Conservation (phyloP, 495 filamentous ascomycete species). For the Penicillium longicatenatum region DNA sequence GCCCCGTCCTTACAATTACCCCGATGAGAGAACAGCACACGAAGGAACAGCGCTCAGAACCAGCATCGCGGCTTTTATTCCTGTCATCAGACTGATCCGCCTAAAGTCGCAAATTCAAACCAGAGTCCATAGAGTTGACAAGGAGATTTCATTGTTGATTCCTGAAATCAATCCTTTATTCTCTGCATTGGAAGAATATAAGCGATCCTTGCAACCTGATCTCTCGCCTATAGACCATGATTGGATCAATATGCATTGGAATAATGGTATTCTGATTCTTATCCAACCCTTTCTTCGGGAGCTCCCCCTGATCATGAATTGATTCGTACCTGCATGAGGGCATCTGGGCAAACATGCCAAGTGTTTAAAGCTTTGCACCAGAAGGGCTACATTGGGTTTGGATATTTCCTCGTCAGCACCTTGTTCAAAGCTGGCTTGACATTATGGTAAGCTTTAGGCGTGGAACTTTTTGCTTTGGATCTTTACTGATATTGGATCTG, state of each 20-base stretch:
- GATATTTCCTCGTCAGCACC: conserved; percentile 41
- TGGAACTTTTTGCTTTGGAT: neutral
- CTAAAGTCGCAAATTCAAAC: conserved; percentile 42
- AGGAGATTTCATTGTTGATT: conserved; percentile 26
- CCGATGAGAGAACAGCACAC: neutral
- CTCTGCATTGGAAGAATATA: conserved; percentile 36
- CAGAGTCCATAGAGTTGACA: conserved; percentile 41
- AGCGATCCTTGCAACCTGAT: conserved; percentile 20
- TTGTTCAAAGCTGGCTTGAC: conserved; percentile 45
- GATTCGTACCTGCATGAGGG: conserved; percentile 32
- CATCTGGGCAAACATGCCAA: conserved; percentile 44
- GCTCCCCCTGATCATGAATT: conserved; percentile 31
- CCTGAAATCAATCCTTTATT: conserved; percentile 34
- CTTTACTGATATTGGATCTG: neutral
- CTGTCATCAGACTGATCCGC: conserved; percentile 34
- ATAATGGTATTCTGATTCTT: conserved; percentile 39
- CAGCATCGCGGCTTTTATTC: conserved; percentile 26
- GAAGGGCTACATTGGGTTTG: conserved; percentile 40
- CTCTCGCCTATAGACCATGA: conserved; percentile 31
- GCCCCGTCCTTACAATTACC: conserved; percentile 11
- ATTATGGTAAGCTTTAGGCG: conserved; percentile 22
- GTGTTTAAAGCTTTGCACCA: conserved; percentile 43
- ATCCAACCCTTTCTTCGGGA: conserved; percentile 41
- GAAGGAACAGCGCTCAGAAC: neutral
- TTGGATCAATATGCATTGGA: conserved; percentile 43